A percentile compares a stretch with the other conserved stretches of the same genome.
Evolutionary conservation across 2,329 filamentous ascomycete genomes (phyloP).

Genomic region (Aureobasidium pullulans): DNA sequence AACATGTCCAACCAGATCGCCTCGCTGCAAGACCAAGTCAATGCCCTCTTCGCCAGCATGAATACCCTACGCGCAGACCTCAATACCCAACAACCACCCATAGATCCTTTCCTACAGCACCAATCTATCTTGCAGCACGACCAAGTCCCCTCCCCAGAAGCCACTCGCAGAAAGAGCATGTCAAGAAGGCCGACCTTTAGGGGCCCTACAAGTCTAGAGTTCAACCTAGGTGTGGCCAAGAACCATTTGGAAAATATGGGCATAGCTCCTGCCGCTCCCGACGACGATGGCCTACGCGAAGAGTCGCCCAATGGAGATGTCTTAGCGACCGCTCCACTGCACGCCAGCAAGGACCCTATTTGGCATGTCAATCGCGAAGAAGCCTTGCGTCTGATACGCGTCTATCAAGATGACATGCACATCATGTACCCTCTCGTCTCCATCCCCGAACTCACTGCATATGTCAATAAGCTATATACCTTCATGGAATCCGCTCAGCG

Average conservation of each 20-base stretch:
- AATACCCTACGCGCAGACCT: constrained; percentile 54
- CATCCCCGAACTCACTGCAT: constrained; percentile 61
- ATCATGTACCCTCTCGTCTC: constrained; percentile 86
- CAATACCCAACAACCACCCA: constrained; percentile 27
- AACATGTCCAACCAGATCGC: constrained; percentile 68
- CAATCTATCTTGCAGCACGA: not conserved
- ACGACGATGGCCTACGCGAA: constrained; percentile 42
- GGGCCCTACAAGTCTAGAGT: constrained; percentile 77
- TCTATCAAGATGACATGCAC: constrained; percentile 85
- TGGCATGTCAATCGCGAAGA: constrained; percentile 73
- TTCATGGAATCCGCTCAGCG: constrained; percentile 64
- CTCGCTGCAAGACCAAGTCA: constrained; percentile 76
- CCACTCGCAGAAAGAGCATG: not conserved
- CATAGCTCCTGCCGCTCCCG: constrained; percentile 53
- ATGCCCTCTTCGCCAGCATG: constrained; percentile 65
- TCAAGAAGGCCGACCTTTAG: constrained; percentile 56
- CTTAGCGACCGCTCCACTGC: constrained; percentile 27
- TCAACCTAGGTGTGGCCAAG: constrained; percentile 80
- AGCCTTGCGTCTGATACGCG: constrained; percentile 65
- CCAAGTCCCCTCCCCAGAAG: constrained; percentile 18
- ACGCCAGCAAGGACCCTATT: constrained; percentile 62
- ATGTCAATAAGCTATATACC: constrained; percentile 61
- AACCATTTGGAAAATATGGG: constrained; percentile 85
- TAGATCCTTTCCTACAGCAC: constrained; percentile 29
- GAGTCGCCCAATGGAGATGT: constrained; percentile 32